These are phyloP conservation scores for Phellopilus nigrolimitatus DNA, from an alignment of 1,284 basidiomycete species.

Conservation along the genomic window DNA sequence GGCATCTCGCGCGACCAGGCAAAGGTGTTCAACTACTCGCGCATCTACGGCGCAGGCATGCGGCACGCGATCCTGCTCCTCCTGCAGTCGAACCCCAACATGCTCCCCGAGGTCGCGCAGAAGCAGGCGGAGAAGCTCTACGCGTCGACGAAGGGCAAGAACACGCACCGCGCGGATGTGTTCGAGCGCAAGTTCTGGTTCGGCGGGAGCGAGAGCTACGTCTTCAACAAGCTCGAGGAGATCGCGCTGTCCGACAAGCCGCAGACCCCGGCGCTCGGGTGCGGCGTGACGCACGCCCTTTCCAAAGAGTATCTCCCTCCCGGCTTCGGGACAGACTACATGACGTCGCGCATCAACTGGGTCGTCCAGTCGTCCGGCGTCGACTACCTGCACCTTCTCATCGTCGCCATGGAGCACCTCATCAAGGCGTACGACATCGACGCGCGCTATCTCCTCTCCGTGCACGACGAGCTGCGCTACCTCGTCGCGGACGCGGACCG, in stretches of 20 bases:
- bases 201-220: slow-evolving; percentile 92
- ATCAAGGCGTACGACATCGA: slow-evolving; percentile 78
- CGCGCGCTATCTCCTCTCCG: slow-evolving; percentile 93
- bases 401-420: slow-evolving; percentile 93
- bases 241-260: slow-evolving; percentile 88
- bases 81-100: slow-evolving; percentile 79
- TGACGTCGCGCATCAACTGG: slow-evolving; percentile 99
- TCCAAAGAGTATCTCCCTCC: slow-evolving; percentile 84
- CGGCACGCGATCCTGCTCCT: slow-evolving; percentile 89
- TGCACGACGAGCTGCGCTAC: slow-evolving; percentile 97
- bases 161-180: slow-evolving; percentile 63
- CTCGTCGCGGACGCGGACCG: slow-evolving; percentile 85
- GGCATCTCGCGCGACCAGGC: slow-evolving; percentile 94
- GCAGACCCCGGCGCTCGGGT: slow-evolving; percentile 89
- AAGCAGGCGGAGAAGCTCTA: slow-evolving; percentile 85
- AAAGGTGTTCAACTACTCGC: slow-evolving; percentile 99
- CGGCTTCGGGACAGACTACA: slow-evolving; percentile 79
- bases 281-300: slow-evolving; percentile 90
- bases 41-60: slow-evolving; percentile 98
- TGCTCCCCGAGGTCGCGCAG: slow-evolving; percentile 78
- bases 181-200: slow-evolving; percentile 91
- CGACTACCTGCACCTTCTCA: slow-evolving; percentile 95
- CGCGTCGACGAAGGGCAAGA: slow-evolving; percentile 90
- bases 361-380: slow-evolving; percentile 98
- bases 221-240: slow-evolving; percentile 99